Conservation (phyloP, 1,139 yeast species). For the Geotrichum cucujoidarum region DNA sequence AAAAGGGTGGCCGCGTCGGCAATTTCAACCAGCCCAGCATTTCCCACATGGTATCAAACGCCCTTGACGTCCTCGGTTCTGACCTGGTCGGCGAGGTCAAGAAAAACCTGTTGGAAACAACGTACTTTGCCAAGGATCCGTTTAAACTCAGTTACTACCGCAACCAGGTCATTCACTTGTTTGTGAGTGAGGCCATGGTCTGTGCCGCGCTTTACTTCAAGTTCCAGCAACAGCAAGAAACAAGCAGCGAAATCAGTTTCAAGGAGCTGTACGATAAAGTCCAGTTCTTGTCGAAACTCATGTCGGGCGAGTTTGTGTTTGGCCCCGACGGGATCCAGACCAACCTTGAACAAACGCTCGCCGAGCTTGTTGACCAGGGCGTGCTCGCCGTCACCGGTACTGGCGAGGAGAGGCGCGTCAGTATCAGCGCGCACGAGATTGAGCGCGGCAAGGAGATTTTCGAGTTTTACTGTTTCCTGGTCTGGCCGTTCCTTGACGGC, state of each 20-base stretch:
- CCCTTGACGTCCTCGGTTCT: conserved; percentile 39
- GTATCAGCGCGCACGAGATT: conserved; percentile 28
- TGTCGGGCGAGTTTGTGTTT: conserved; percentile 42
- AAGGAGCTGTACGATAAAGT: conserved; percentile 31
- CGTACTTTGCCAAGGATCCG: conserved; percentile 40
- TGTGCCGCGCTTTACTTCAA: conserved; percentile 38
- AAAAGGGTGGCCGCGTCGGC: conserved; percentile 41
- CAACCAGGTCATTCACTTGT: conserved; percentile 42
- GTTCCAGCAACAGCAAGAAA: conserved; percentile 17
- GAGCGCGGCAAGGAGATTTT: conserved; percentile 36
- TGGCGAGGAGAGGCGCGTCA: conserved; percentile 7
- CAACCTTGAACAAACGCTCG: conserved; percentile 35
- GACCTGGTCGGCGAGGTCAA: conserved; percentile 38
- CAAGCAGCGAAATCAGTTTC: conserved; percentile 23
- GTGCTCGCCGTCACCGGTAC: conserved; percentile 24
- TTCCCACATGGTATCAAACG: conserved; percentile 37
- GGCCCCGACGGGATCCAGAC: conserved; percentile 37
- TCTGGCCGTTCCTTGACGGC: conserved; percentile 45
- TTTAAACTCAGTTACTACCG: conserved; percentile 43
- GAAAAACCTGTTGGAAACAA: conserved; percentile 38
- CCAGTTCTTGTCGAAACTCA: conserved; percentile 35
- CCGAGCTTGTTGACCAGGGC: conserved; percentile 31
- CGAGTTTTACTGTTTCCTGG: conserved; percentile 41
- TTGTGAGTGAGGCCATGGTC: conserved; percentile 41
- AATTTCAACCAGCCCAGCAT: conserved; percentile 33